Conservation (phyloP, 805 yeast species). For the Kurtzmaniella fragi region DNA sequence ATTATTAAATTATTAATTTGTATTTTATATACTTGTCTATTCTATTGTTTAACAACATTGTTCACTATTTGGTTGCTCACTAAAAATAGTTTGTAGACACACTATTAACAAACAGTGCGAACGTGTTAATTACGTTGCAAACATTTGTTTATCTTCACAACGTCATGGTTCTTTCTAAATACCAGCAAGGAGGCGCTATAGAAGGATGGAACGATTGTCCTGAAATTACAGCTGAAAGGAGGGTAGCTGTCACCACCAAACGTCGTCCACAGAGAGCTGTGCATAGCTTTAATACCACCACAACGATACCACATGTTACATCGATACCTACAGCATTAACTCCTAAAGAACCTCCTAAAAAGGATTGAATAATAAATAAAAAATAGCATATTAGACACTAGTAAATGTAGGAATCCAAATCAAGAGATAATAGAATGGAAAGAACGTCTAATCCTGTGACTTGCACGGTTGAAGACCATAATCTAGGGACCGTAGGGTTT, state of each 20-base stretch:
- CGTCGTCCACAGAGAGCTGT: constrained; percentile 10
- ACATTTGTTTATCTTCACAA: not conserved
- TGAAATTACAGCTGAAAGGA: constrained; percentile 3
- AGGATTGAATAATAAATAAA: not conserved
- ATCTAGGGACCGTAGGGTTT: no score
- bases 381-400: constrained; percentile 3
- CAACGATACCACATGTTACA: not conserved
- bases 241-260: constrained; percentile 4
- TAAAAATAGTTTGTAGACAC: not conserved
- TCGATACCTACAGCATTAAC: not conserved
- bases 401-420: no score
- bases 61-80: not conserved
- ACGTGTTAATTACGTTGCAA: no score
- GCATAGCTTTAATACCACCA: constrained; percentile 2
- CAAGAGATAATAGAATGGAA: no score
- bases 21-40: not conserved
- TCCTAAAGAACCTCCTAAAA: not conserved
- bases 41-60: no score
- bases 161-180: constrained; percentile 26
- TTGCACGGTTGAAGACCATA: no score
- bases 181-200: constrained; percentile 33
- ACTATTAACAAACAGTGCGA: not conserved
- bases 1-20: no score
- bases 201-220: constrained; percentile 68
- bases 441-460: no score